These are phyloP conservation scores for Celoporthe dispersa DNA, from an alignment of 2,329 filamentous ascomycete genomes.

Conservation along the genomic window DNA sequence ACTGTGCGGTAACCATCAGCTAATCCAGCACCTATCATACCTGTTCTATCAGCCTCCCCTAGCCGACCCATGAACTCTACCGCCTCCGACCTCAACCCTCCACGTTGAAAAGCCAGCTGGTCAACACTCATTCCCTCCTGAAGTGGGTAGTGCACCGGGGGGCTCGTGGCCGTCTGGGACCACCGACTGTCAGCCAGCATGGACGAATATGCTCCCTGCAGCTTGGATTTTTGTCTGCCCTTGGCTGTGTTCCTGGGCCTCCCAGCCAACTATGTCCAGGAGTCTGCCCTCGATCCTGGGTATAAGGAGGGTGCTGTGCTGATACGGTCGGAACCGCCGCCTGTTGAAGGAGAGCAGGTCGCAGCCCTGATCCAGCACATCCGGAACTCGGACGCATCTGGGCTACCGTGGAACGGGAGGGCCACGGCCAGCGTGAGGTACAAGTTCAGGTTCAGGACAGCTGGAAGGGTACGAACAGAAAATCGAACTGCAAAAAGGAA, in stretches of 20 bases:
- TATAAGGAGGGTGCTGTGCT: conserved; percentile 63
- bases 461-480: conserved; percentile 78
- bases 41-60: background rate
- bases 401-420: conserved; percentile 69
- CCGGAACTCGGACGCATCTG: conserved; percentile 64
- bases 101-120: background rate
- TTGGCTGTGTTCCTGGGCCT: conserved; percentile 83
- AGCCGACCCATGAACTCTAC: background rate
- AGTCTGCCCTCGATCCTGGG: conserved; percentile 50
- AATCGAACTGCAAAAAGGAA: conserved; percentile 26
- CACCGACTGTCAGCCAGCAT: conserved; percentile 48
- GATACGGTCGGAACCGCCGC: conserved; percentile 72
- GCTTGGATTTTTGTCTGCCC: conserved; percentile 85
- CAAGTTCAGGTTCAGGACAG: conserved; percentile 71
- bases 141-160: background rate
- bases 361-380: conserved; percentile 70
- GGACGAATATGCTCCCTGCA: conserved; percentile 80
- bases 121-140: background rate
- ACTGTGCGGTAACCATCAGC: background rate
- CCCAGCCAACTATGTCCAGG: conserved; percentile 45
- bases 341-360: conserved; percentile 68
- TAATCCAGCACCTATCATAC: background rate
- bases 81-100: background rate
- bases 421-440: conserved; percentile 52
- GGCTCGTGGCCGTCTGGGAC: conserved; percentile 1